Conservation (phyloP, 352 stramenopile genomes). For the Pythium guiyangense region DNA sequence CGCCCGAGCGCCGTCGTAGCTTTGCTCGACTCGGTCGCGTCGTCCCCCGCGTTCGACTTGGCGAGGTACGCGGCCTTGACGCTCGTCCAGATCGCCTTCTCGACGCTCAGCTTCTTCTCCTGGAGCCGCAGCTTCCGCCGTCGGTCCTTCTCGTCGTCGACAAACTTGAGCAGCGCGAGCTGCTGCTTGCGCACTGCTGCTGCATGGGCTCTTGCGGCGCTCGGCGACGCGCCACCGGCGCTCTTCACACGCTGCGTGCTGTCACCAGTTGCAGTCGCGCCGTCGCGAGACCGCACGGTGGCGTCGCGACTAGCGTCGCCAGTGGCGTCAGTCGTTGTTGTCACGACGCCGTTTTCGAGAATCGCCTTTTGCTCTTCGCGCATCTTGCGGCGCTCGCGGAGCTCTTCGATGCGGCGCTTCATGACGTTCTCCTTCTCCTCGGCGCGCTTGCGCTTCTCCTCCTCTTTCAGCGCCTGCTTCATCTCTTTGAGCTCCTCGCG, state of each 20-base stretch:
- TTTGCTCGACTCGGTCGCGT: neutral
- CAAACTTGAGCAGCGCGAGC: conserved; percentile 60
- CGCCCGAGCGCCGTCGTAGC: neutral
- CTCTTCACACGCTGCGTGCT: conserved; percentile 16
- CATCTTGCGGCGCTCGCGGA: conserved; percentile 56
- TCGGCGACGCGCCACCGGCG: neutral
- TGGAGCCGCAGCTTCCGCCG: conserved; percentile 48
- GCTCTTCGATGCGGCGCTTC: conserved; percentile 70
- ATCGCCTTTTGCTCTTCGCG: conserved; percentile 68
- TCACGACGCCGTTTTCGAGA: conserved; percentile 70
- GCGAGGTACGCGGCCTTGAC: conserved; percentile 39
- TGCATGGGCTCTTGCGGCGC: conserved; percentile 7
- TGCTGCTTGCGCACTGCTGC: conserved; percentile 40
- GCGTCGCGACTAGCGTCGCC: neutral
- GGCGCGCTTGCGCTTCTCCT: conserved; percentile 65
- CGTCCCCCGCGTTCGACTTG: neutral
- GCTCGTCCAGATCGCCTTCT: conserved; percentile 47
- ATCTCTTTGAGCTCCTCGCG: conserved; percentile 70
- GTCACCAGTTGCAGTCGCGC: neutral
- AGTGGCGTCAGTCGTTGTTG: conserved; percentile 25
- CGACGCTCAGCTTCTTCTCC: conserved; percentile 44
- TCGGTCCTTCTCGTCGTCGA: conserved; percentile 60
- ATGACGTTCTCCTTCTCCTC: conserved; percentile 71
- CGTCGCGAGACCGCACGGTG: neutral
- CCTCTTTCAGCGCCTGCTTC: conserved; percentile 58